A percentile compares a stretch with the other conserved stretches of the same genome.
phyloP scores from a whole-genome alignment of 2,329 filamentous ascomycete species.

The Fusarium avenaceum region DNA sequence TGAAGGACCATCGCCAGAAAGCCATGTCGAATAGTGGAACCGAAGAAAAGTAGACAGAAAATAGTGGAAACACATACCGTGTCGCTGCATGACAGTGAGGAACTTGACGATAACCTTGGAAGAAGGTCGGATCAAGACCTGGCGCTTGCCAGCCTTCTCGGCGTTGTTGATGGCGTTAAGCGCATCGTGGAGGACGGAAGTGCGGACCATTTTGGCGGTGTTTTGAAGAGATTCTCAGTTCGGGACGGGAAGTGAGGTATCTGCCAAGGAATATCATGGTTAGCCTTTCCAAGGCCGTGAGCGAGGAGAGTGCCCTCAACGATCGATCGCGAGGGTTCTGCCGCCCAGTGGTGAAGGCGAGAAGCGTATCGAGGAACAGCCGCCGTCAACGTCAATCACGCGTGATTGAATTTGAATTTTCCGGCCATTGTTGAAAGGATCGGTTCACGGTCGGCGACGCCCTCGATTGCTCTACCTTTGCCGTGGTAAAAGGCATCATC shows the following conservation, averaged over 20 bases:
- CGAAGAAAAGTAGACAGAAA: not conserved
- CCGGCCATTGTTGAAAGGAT: constrained; percentile 33
- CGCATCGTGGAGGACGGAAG: constrained; percentile 99
- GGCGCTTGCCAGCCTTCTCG: constrained; percentile 99
- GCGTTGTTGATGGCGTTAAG: constrained; percentile 99
- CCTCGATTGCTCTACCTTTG: constrained; percentile 72
- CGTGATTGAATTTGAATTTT: constrained; percentile 4
- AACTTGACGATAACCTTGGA: constrained; percentile 99
- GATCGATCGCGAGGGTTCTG: constrained; percentile 73
- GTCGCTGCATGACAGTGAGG: constrained; percentile 98
- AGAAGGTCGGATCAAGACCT: constrained; percentile 96
- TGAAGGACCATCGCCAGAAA: constrained; percentile 5
- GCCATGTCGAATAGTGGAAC: constrained; percentile 11
- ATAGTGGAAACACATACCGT: constrained; percentile 78
- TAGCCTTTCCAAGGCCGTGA: constrained; percentile 72
- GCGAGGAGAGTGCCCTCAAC: constrained; percentile 78
- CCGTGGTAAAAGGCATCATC: constrained; percentile 65
- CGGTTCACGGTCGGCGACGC: constrained; percentile 46
- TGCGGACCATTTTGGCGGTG: constrained; percentile 96
- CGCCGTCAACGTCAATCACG: constrained; percentile 21
- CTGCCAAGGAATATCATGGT: constrained; percentile 63
- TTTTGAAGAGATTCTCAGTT: constrained; percentile 82
- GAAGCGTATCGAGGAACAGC: constrained; percentile 68
- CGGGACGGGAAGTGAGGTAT: constrained; percentile 75
- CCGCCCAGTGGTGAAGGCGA: constrained; percentile 75